These are phyloP conservation scores for Phytophthora litchii DNA, from an alignment of 352 stramenopile species.

Conservation along the genomic window DNA sequence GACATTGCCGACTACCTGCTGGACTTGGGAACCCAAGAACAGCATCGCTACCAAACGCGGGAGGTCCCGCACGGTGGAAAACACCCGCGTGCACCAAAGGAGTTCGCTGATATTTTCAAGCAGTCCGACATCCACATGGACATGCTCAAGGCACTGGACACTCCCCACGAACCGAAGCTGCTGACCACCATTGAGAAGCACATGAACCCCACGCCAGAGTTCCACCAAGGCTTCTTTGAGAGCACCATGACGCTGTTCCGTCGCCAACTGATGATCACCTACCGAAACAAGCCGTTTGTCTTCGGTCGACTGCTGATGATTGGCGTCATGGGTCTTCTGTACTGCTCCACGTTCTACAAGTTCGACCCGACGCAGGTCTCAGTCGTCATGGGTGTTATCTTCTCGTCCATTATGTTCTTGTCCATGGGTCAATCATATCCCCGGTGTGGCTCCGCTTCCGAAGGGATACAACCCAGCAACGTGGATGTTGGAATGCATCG, in stretches of 20 bases:
- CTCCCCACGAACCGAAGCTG: slow-evolving; percentile 21
- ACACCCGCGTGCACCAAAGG: slow-evolving; percentile 21
- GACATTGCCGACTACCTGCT: slow-evolving; percentile 43
- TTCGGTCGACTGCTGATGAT: slow-evolving; percentile 48
- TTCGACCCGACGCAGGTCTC: slow-evolving; percentile 44
- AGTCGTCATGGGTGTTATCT: slow-evolving; percentile 80
- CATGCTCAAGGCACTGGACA: slow-evolving; percentile 16
- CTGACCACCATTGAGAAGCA: slow-evolving; percentile 27
- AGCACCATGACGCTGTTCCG: slow-evolving; percentile 38
- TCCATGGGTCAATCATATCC: slow-evolving; percentile 63
- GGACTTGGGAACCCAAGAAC: slow-evolving; percentile 37
- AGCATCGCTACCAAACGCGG: slow-evolving; percentile 22
- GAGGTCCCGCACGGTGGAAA: slow-evolving; percentile 9
- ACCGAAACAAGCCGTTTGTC: slow-evolving; percentile 53
- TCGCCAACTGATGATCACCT: slow-evolving; percentile 70
- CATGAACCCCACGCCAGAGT: slow-evolving; percentile 39
- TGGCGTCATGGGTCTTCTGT: slow-evolving; percentile 48
- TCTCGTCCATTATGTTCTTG: slow-evolving; percentile 81
- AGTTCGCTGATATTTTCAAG: slow-evolving; percentile 45
- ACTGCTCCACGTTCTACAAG: slow-evolving; percentile 52
- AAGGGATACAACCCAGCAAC: slow-evolving; percentile 46
- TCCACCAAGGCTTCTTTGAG: slow-evolving; percentile 36
- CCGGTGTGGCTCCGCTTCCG: slow-evolving; percentile 21
- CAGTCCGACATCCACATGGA: slow-evolving; percentile 28
- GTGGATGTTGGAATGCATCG: slow-evolving; percentile 49